Conservation (phyloP, 108 stramenopile genomes). For the Cyclotella kingstonii region DNA sequence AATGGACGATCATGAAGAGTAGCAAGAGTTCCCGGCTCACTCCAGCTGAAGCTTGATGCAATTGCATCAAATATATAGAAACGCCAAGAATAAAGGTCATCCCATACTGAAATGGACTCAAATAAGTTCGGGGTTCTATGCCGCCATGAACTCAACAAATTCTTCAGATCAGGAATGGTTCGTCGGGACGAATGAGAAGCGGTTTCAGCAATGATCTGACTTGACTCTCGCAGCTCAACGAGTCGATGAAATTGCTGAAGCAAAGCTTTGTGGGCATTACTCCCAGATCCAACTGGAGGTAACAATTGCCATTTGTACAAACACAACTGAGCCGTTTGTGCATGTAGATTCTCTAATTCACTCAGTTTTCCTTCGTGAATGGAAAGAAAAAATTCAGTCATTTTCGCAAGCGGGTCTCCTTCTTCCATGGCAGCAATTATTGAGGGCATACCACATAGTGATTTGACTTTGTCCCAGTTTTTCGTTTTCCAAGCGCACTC, state of each 20-base stretch:
- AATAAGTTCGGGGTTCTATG: constrained; percentile 89
- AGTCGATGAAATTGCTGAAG: constrained; percentile 88
- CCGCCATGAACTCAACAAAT: constrained; percentile 86
- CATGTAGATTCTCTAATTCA: constrained; percentile 87
- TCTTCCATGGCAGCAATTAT: constrained; percentile 61
- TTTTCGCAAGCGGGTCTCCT: constrained; percentile 66
- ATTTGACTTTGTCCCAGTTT: constrained; percentile 80
- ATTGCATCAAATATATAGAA: constrained; percentile 80
- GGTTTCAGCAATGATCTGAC: constrained; percentile 93
- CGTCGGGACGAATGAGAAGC: constrained; percentile 64
- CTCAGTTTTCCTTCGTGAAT: constrained; percentile 82
- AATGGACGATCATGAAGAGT: constrained; percentile 93
- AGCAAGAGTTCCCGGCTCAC: constrained; percentile 75
- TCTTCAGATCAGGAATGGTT: constrained; percentile 88
- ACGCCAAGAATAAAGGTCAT: constrained; percentile 90
- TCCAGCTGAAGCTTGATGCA: constrained; percentile 78
- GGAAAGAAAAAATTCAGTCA: constrained; percentile 74
- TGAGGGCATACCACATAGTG: constrained; percentile 48
- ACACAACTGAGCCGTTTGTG: constrained; percentile 79
- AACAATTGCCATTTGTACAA: constrained; percentile 75
- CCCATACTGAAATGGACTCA: constrained; percentile 86
- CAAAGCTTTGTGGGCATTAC: constrained; percentile 66
- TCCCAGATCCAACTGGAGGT: constrained; percentile 63
- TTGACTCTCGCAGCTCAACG: constrained; percentile 91
- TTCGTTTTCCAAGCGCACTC: constrained; percentile 89